Base-by-base conservation (phyloP, 306 rosid species). In the Quercus aquifolioides region DNA sequence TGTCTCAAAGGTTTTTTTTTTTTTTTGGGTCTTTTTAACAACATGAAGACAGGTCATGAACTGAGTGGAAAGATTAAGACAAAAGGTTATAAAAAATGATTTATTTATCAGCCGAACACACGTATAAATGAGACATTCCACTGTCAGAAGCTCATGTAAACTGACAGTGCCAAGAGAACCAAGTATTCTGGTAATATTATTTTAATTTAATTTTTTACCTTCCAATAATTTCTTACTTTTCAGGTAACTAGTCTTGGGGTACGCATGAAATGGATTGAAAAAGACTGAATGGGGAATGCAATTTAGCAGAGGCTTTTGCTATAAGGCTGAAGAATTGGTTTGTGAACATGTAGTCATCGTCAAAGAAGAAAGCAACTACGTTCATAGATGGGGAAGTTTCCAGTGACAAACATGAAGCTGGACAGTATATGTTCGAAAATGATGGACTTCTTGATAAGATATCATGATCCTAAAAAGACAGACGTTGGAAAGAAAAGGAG, bases 301-400 rank as follows among this genome's bases (percentile, higher is more conserved):
- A 35, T 94, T 92, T 73, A 97, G 97, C 65, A 84, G 78, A 76
- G 97, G 98, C 65, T 82, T 94, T 69, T 75, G 90, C 84, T 76
- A 73, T 49, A 89, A 91, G 83, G 74, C 91, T 25, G 97, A 94
- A 63, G 92, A 91, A 52, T 76, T 92, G 88, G 97, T 91, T 69
- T 87, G 92, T 85, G 91, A 92, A 57, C 91, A 88, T 62, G 91
- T 92, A 79, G 28, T 85, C 68, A 78, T 94, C 78, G 35, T 79
- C n/a, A 82, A 83, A 84, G 86, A 91, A 75, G 35, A 5, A 23
- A 1, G 23, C 23, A 23, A 23, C 23, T 23, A 23, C 23, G 0
- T 23, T 23, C 23, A 23, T 1, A 1, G 23, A 23, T 23, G 23
- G 23, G 35, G 35, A 31, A 31, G 6, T 31, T 33, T 88, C 88